Evolutionary conservation across 345 rosid genomes (phyloP).

Genomic region (Zanthoxylum bungeanum): DNA sequence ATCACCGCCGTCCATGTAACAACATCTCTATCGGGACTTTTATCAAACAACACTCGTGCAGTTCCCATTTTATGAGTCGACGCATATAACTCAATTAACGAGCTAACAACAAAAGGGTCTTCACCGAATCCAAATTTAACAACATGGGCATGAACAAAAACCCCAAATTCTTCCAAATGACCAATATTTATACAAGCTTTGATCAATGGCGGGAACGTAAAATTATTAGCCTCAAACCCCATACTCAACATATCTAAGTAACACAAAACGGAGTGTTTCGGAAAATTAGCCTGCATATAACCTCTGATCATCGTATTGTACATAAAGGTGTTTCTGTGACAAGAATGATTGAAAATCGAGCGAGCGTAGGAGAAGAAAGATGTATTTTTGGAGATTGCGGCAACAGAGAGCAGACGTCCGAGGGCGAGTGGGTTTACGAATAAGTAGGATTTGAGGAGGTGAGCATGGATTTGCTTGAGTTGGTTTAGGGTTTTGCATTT

Average conservation of each 20-base stretch:
- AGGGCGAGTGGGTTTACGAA: constrained; percentile 19
- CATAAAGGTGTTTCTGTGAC: constrained; percentile 29
- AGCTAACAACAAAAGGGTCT: constrained; percentile 34
- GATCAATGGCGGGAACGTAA: constrained; percentile 34
- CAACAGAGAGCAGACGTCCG: constrained; percentile 27
- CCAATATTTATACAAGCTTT: constrained; percentile 29
- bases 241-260: constrained; percentile 27
- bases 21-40: constrained; percentile 25
- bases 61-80: constrained; percentile 11
- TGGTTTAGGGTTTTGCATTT: constrained; percentile 30
- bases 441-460: constrained; percentile 21
- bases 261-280: constrained; percentile 16
- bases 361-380: constrained; percentile 28
- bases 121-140: constrained; percentile 24
- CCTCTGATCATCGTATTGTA: constrained; percentile 34
- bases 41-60: constrained; percentile 29
- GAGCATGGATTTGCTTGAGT: constrained; percentile 32
- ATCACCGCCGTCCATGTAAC: constrained; percentile 33
- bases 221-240: constrained; percentile 25
- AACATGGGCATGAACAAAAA: constrained; percentile 30
- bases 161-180: constrained; percentile 9
- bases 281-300: constrained; percentile 19
- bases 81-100: constrained; percentile 34
- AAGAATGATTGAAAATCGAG: constrained; percentile 18
- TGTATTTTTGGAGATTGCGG: constrained; percentile 20